A percentile compares a stretch with the other conserved stretches of the same genome.
These are phyloP conservation scores for Juncus effusus DNA, from an alignment of 176 grass and related monocot species.

Conservation along the genomic window DNA sequence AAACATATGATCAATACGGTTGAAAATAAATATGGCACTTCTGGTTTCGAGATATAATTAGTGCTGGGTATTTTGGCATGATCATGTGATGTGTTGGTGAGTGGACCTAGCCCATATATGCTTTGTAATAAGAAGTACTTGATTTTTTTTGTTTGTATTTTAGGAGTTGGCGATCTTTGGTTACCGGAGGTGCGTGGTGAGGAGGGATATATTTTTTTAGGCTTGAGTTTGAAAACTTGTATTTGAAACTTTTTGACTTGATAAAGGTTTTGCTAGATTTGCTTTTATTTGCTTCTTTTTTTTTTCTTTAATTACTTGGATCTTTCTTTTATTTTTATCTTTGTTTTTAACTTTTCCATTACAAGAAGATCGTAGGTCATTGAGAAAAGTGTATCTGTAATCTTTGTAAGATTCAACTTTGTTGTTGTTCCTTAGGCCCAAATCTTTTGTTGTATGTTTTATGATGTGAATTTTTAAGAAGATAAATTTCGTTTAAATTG, in stretches of 20 bases:
- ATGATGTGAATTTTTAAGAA: too few relatives aligned
- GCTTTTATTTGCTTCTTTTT: slow-evolving; percentile 13
- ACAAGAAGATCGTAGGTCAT: slow-evolving; percentile 7
- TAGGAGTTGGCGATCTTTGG: not conserved
- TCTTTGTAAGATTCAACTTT: slow-evolving; percentile 19
- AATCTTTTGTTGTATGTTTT: too few relatives aligned
- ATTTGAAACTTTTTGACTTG: slow-evolving; percentile 3
- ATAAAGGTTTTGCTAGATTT: slow-evolving; percentile 2
- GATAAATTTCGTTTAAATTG: too few relatives aligned
- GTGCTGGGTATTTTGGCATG: too few relatives aligned
- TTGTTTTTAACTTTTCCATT: slow-evolving; percentile 7
- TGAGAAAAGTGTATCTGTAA: slow-evolving; percentile 16
- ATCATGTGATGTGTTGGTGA: not conserved
- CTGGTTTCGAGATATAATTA: too few relatives aligned
- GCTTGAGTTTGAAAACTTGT: slow-evolving; percentile 4
- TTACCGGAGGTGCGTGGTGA: not conserved
- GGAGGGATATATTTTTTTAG: slow-evolving; percentile 14
- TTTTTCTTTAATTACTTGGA: slow-evolving; percentile 3
- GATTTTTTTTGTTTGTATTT: not conserved
- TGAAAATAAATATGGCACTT: too few relatives aligned
- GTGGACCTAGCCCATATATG: not conserved
- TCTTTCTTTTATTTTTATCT: slow-evolving; percentile 2
- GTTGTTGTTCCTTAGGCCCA: slow-evolving; percentile 20
- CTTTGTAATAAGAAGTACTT: not conserved
- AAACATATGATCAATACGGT: too few relatives aligned